Evolutionary conservation across 257 asterid genomes (phyloP), one percentile per base, ranked within the genome.

Genomic region (Capsicum baccatum): DNA sequence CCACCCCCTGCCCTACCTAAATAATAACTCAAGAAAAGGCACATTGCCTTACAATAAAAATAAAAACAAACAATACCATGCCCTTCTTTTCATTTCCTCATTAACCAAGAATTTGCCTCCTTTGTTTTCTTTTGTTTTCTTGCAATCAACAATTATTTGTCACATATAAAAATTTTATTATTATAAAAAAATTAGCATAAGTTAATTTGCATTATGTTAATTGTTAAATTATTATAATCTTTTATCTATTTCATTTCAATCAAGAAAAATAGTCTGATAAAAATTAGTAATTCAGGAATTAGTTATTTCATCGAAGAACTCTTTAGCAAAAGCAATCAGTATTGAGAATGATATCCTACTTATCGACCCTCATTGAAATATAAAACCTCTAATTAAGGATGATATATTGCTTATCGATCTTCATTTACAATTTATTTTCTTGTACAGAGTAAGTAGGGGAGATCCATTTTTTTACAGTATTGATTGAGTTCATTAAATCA

Each of bases 1-100:
- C 9, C 2, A 21, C 6, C 2, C 44, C 44, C 9, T 26, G 16
- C 26, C 52, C 55, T 67, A 26, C 54, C 78, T 56, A 62, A 13
- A 5, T 56, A 56, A 56, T 74, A 84, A 88, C 69, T 87, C 47
- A 84, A 26, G 73, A 66, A 70, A 70, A 71, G 86, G 78, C 78
- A 83, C 83, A 89, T 74, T 39, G 33, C 33, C 33, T 26, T 26
- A 48, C 44, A 74, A 74, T 48, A 73, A 74, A 83, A 82, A 88
- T 74, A 73, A 74, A 83, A 82, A 88, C 84, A 83, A 88, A 83
- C 83, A 79, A 59, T 81, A 80, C 89, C 21, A 82, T 86, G 88
- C 88, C 76, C 87, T 82, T 84, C 82, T 39, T 71, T 69, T 83
- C 85, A 87, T 84, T 87, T 81, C 89, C 85, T 84, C 87, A 80